These are phyloP conservation scores for Calycina herbarum DNA, from an alignment of 2,329 filamentous ascomycete genomes.

Conservation along the genomic window DNA sequence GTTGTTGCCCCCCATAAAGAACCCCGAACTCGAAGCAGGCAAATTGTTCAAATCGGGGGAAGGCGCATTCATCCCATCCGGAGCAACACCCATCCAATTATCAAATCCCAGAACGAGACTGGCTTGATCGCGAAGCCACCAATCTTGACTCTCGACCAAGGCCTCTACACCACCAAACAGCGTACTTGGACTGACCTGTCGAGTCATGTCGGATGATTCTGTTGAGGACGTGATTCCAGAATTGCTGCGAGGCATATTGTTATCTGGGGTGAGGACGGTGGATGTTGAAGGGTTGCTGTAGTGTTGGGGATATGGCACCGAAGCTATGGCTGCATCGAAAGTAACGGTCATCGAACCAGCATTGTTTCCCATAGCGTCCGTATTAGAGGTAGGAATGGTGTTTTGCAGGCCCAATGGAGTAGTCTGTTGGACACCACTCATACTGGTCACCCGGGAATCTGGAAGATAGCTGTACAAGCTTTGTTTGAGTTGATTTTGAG, in stretches of 20 bases:
- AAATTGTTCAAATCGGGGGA: slow-evolving; percentile 11
- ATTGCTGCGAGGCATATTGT: slow-evolving; percentile 21
- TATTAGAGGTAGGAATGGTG: not conserved
- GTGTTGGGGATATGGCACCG: slow-evolving; percentile 24
- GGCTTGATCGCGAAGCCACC: slow-evolving; percentile 63
- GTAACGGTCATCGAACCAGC: slow-evolving; percentile 22
- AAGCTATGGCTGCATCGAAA: slow-evolving; percentile 22
- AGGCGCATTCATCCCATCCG: not conserved
- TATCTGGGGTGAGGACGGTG: slow-evolving; percentile 17
- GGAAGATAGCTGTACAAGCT: slow-evolving; percentile 34
- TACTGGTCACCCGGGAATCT: slow-evolving; percentile 11
- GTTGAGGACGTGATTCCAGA: slow-evolving; percentile 20
- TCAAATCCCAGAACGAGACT: slow-evolving; percentile 61
- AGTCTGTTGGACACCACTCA: slow-evolving; percentile 7
- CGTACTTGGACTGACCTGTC: slow-evolving; percentile 46
- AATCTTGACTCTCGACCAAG: slow-evolving; percentile 63
- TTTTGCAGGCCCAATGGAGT: slow-evolving; percentile 8
- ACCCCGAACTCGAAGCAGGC: slow-evolving; percentile 5
- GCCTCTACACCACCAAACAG: slow-evolving; percentile 61
- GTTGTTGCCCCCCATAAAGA: slow-evolving; percentile 7
- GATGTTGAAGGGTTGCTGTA: slow-evolving; percentile 22
- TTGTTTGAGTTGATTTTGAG: slow-evolving; percentile 32
- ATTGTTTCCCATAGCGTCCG: slow-evolving; percentile 9
- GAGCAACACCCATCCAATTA: slow-evolving; percentile 50
- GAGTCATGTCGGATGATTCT: slow-evolving; percentile 23